A percentile compares a stretch with the other conserved stretches of the same genome.
Conservation (phyloP, 441 rosid genomes). For the Isatis lusitanica region DNA sequence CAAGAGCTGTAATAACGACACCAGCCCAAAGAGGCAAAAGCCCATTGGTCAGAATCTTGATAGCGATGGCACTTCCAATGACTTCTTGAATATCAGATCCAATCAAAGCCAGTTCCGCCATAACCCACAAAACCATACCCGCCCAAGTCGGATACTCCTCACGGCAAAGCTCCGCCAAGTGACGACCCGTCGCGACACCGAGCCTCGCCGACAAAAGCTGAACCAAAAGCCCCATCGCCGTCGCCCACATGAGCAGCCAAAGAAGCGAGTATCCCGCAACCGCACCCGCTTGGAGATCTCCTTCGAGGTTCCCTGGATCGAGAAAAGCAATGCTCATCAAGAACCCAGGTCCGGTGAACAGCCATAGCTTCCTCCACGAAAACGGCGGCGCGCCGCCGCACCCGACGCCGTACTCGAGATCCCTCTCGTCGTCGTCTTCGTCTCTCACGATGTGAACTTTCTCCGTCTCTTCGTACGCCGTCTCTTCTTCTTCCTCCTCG, state of each 20-base stretch:
- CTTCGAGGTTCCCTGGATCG: constrained; percentile 93
- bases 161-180: constrained; percentile 92
- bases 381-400: constrained; percentile 61
- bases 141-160: constrained; percentile 97
- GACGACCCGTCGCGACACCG: constrained; percentile 84
- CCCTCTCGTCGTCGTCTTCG: constrained; percentile 37
- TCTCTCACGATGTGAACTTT: constrained; percentile 63
- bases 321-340: constrained; percentile 90
- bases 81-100: constrained; percentile 96
- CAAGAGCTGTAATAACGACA: constrained; percentile 71
- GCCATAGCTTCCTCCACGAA: constrained; percentile 88
- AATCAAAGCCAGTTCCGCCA: constrained; percentile 88
- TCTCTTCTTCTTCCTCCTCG: constrained; percentile 37
- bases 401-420: constrained; percentile 42
- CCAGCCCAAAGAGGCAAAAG: constrained; percentile 84
- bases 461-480: constrained; percentile 62
- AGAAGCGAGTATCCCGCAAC: constrained; percentile 87
- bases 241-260: constrained; percentile 89
- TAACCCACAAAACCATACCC: constrained; percentile 67
- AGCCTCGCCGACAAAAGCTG: constrained; percentile 85
- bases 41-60: constrained; percentile 73
- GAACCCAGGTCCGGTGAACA: constrained; percentile 90
- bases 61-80: constrained; percentile 91
- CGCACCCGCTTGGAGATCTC: constrained; percentile 92
- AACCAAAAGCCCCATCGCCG: constrained; percentile 82